A percentile compares a stretch with the other conserved stretches of the same genome.
Conservation (phyloP, 441 rosid species). For the Brassica balearica region DNA sequence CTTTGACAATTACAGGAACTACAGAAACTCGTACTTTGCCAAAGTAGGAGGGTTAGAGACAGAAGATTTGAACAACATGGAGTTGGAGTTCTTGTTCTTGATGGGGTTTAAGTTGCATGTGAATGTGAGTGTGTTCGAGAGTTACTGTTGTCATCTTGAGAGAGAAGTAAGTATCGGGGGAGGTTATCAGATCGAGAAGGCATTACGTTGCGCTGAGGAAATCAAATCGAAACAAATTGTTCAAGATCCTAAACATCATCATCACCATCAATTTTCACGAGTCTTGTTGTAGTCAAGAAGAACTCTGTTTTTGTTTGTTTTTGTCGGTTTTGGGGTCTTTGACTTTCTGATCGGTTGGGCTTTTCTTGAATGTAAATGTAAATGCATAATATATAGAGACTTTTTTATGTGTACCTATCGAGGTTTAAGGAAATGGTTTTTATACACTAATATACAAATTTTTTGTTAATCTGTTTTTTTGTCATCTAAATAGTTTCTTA, state of each 20-base stretch:
- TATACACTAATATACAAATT: slow-evolving; percentile 7
- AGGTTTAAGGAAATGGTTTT: slow-evolving; percentile 13
- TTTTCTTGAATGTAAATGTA: slow-evolving; percentile 34
- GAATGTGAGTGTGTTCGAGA: slow-evolving; percentile 86
- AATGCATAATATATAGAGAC: not conserved
- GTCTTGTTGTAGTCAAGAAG: slow-evolving; percentile 53
- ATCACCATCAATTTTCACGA: slow-evolving; percentile 60
- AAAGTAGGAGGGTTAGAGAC: slow-evolving; percentile 83
- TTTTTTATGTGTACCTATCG: no score
- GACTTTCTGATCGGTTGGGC: slow-evolving; percentile 39
- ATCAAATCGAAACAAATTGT: slow-evolving; percentile 67
- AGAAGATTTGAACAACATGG: slow-evolving; percentile 71
- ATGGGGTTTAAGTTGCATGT: slow-evolving; percentile 91
- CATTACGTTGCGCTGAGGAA: slow-evolving; percentile 82
- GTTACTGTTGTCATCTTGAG: slow-evolving; percentile 85
- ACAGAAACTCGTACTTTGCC: slow-evolving; percentile 81
- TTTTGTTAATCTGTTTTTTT: slow-evolving; percentile 33
- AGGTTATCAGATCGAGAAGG: slow-evolving; percentile 84
- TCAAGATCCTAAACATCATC: slow-evolving; percentile 51
- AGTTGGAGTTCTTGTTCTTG: slow-evolving; percentile 80
- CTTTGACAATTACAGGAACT: slow-evolving; percentile 59
- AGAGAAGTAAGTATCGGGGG: slow-evolving; percentile 91
- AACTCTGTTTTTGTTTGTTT: slow-evolving; percentile 17
- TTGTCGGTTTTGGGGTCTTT: slow-evolving; percentile 33
- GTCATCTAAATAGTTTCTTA: slow-evolving; percentile 28